Conservation (phyloP, 1,284 basidiomycete species). For the Tausonia pullulans region DNA sequence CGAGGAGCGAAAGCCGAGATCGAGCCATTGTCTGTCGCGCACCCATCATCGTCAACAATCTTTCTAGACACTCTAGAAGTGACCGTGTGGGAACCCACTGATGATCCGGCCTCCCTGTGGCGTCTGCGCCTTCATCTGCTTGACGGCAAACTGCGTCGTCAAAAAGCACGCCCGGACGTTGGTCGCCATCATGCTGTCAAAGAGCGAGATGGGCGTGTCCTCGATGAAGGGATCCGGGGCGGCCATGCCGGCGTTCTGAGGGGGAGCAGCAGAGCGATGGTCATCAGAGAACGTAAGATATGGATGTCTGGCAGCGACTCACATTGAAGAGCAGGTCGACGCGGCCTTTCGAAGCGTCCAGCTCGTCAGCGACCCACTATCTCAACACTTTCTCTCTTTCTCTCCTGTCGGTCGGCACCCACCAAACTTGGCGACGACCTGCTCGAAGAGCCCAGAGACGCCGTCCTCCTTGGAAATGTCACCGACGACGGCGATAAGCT, state of each 20-base stretch:
- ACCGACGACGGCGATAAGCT: slow-evolving; percentile 44
- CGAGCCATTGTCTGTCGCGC: slow-evolving; percentile 11
- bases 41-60: neutral
- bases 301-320: slow-evolving; percentile 33
- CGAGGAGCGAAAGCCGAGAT: slow-evolving; percentile 63
- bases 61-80: neutral
- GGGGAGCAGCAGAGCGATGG: neutral
- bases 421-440: slow-evolving; percentile 50
- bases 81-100: slow-evolving; percentile 28
- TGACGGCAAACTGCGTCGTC: slow-evolving; percentile 56
- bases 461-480: slow-evolving; percentile 53
- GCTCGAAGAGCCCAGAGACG: slow-evolving; percentile 49
- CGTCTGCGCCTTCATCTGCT: slow-evolving; percentile 56
- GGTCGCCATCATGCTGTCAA: slow-evolving; percentile 52
- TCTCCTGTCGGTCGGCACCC: slow-evolving; percentile 17
- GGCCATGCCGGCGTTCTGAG: slow-evolving; percentile 45
- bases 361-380: neutral
- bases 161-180: slow-evolving; percentile 63
- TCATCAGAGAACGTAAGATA: neutral
- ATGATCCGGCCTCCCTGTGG: slow-evolving; percentile 71
- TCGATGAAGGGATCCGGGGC: slow-evolving; percentile 47
- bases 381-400: neutral
- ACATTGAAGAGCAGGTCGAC: slow-evolving; percentile 71
- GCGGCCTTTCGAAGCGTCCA: slow-evolving; percentile 21
- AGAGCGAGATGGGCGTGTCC: slow-evolving; percentile 49